phyloP scores from a whole-genome alignment of 1,284 basidiomycete species.

The Marasmius sp. region DNA sequence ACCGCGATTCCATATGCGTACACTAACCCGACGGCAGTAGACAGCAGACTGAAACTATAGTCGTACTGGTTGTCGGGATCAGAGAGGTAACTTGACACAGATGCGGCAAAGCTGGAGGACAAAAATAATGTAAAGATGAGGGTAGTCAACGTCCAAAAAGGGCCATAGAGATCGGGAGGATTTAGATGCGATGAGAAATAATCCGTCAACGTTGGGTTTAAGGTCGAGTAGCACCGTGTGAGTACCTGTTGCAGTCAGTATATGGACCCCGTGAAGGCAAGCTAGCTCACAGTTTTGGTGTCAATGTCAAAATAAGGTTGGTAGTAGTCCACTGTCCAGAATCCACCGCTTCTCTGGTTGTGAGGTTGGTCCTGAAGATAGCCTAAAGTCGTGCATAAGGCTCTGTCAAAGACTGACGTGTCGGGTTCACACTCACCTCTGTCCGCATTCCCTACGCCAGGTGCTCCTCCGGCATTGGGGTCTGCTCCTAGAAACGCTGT shows the following conservation, averaged over 20 bases:
- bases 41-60: slow-evolving; percentile 84
- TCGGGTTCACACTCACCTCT: slow-evolving; percentile 38
- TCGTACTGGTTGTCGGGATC: slow-evolving; percentile 54
- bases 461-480: slow-evolving; percentile 20
- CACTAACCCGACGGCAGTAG: slow-evolving; percentile 79
- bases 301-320: slow-evolving; percentile 82
- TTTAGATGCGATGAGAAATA: slow-evolving; percentile 65
- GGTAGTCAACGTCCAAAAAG: slow-evolving; percentile 95
- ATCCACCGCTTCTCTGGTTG: slow-evolving; percentile 45
- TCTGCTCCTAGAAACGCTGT: slow-evolving; percentile 55
- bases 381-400: slow-evolving; percentile 32
- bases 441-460: slow-evolving; percentile 46
- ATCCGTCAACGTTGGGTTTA: slow-evolving; percentile 58
- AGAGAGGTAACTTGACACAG: slow-evolving; percentile 80
- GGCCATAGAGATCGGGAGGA: slow-evolving; percentile 80
- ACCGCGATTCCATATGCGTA: slow-evolving; percentile 84
- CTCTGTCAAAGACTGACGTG: not conserved
- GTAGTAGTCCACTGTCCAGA: slow-evolving; percentile 80
- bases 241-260: slow-evolving; percentile 47
- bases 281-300: slow-evolving; percentile 58
- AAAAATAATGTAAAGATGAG: slow-evolving; percentile 90
- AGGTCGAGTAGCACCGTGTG: slow-evolving; percentile 69
- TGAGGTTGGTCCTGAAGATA: slow-evolving; percentile 51
- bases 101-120: slow-evolving; percentile 85
- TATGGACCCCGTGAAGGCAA: slow-evolving; percentile 3